Evolutionary conservation across 352 stramenopile species (phyloP).

Genomic region (Aphanomyces invadans): DNA sequence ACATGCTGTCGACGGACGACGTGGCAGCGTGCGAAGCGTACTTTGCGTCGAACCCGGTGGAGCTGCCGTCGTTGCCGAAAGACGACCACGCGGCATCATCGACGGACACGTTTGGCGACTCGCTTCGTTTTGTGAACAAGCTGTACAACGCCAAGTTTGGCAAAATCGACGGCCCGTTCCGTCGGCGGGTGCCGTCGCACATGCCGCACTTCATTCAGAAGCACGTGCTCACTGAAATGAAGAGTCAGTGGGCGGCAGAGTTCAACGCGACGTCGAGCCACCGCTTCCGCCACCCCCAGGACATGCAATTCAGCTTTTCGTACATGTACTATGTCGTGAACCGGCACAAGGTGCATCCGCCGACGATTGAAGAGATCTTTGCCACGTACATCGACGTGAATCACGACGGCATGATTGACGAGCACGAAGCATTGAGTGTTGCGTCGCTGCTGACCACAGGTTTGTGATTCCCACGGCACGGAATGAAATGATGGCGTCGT

Average conservation of each 20-base stretch:
- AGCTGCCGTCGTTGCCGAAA: slow-evolving; percentile 12
- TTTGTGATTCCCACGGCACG: neutral
- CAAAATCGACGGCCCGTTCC: slow-evolving; percentile 38
- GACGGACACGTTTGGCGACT: slow-evolving; percentile 89
- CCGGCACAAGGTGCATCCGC: slow-evolving; percentile 62
- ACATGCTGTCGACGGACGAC: slow-evolving; percentile 3
- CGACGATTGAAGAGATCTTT: slow-evolving; percentile 77
- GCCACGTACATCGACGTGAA: slow-evolving; percentile 86
- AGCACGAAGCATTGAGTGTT: slow-evolving; percentile 87
- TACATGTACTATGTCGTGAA: slow-evolving; percentile 94
- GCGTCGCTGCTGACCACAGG: slow-evolving; percentile 41
- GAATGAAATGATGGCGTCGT: slow-evolving; percentile 26
- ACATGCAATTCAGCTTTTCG: slow-evolving; percentile 94
- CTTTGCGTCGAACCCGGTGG: neutral
- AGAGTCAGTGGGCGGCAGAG: slow-evolving; percentile 64
- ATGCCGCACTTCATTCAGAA: slow-evolving; percentile 93
- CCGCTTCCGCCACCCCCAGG: slow-evolving; percentile 84
- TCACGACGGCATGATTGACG: slow-evolving; percentile 80
- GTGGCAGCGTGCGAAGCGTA: slow-evolving; percentile 9
- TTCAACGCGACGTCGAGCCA: slow-evolving; percentile 73
- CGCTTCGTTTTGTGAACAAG: slow-evolving; percentile 87
- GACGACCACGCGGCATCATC: slow-evolving; percentile 36
- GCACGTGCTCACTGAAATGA: slow-evolving; percentile 83
- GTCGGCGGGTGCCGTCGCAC: slow-evolving; percentile 87
- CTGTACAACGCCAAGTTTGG: slow-evolving; percentile 87